Evolutionary conservation across 257 asterid species (phyloP), one percentile per base, ranked within the genome.

Genomic region (Haberlea rhodopensis): DNA sequence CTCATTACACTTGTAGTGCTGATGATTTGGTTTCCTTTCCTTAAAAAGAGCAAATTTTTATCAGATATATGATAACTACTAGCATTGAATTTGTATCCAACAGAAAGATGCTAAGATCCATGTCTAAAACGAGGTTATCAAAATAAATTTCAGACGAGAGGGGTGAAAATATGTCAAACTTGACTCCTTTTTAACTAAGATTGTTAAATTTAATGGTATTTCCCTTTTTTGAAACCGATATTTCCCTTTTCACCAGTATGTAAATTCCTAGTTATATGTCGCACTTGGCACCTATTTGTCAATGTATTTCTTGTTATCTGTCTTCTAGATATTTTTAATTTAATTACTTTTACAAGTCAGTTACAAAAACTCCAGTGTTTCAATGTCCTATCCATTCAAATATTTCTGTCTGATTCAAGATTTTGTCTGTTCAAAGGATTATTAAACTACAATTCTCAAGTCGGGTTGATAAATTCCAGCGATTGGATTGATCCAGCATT

Each of bases 401-500:
- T 45, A 13, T n/a, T 26, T 60, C 57, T 62, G 11, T 60, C 74
- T 57, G 26, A 68, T 43, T 57, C 60, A 28, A 19, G 23, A 15
- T 23, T 27, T 32, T 24, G n/a, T 25, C 40, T 48, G 21, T 37
- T 29, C 52, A 7, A 76, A 70, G 63, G 71, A 66, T 46, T 63
- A 55, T 18, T 52, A 10, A 78, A 66, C 28, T 65, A 78, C 37
- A 40, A 60, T 77, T 26, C 68, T 67, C 82, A 69, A 71, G 74
- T 46, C 13, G 67, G 62, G 16, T 23, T 54, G 71, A 19, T 53
- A 10, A 74, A 54, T 68, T 62, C 78, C 24, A 16, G n/a, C 5
- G 77, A 69, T n/a, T 80, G 85, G 85, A 61, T 77, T 53, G 67
- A 66, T 34, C 45, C 22, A 53, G 71, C 72, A 45, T 58, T 57